phyloP scores from a whole-genome alignment of 2,329 filamentous ascomycete genomes.

The Teratosphaeriaceae sp. region DNA sequence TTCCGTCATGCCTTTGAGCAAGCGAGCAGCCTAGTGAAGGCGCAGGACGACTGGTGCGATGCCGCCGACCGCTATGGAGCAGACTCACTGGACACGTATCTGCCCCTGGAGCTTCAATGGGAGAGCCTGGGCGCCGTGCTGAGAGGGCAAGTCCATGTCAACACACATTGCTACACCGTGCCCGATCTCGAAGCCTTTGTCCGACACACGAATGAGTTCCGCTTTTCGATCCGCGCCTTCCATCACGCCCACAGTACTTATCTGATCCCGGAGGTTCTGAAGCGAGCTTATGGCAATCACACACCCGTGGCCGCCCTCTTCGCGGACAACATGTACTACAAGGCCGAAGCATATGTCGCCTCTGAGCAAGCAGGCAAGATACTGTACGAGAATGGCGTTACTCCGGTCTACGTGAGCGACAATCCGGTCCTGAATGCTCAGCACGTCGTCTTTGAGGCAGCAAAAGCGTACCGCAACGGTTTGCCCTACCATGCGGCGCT shows the following conservation, averaged over 20 bases:
- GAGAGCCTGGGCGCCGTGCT: constrained; percentile 57
- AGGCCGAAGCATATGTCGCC: constrained; percentile 58
- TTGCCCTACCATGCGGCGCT: constrained; percentile 37
- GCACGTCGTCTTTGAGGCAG: constrained; percentile 57
- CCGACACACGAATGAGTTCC: constrained; percentile 65
- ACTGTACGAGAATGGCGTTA: constrained; percentile 58
- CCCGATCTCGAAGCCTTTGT: constrained; percentile 64
- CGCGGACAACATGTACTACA: constrained; percentile 65
- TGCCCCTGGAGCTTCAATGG: constrained; percentile 58
- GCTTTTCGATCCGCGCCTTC: constrained; percentile 59
- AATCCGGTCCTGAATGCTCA: constrained; percentile 65
- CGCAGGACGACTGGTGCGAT: constrained; percentile 63
- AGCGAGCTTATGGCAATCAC: constrained; percentile 33
- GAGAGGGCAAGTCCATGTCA: constrained; percentile 61
- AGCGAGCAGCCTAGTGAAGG: constrained; percentile 49
- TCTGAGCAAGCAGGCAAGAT: constrained; percentile 62
- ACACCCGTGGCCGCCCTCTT: constrained; percentile 54
- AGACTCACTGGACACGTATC: constrained; percentile 49
- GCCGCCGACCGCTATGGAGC: constrained; percentile 47
- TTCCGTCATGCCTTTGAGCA: constrained; percentile 63
- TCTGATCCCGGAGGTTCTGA: constrained; percentile 55
- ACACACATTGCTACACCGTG: constrained; percentile 64
- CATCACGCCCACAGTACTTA: constrained; percentile 65
- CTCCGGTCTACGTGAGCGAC: constrained; percentile 62
- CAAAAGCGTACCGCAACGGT: constrained; percentile 38